These are phyloP conservation scores for Perkinsela sp. DNA, from an alignment of 208 protist genomes.

Conservation along the genomic window DNA sequence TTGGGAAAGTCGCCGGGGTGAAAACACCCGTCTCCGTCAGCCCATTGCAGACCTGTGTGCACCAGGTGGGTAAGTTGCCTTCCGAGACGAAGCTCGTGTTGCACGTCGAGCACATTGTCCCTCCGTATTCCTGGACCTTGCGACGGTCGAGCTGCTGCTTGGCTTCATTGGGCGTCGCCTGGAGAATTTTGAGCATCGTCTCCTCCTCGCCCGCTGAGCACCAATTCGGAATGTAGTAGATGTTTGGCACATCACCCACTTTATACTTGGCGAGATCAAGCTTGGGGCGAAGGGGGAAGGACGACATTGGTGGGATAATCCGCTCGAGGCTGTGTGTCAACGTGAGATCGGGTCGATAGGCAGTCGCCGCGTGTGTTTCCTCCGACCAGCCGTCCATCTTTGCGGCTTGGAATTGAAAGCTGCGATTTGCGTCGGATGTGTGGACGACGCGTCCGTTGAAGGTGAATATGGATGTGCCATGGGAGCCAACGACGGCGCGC, in stretches of 20 bases:
- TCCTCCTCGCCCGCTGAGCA: conserved; percentile 30
- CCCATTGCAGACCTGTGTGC: conserved; percentile 35
- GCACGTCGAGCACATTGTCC: conserved; percentile 47
- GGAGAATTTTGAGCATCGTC: conserved; percentile 21
- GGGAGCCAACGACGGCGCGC: background rate
- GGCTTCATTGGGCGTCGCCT: conserved; percentile 23
- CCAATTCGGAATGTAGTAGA: conserved; percentile 67
- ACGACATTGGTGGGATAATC: background rate
- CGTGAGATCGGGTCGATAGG: background rate
- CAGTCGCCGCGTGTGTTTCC: background rate
- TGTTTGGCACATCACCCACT: conserved; percentile 19
- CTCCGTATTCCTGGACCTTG: conserved; percentile 58
- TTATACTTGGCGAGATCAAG: conserved; percentile 23
- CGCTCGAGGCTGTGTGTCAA: background rate
- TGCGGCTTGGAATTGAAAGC: background rate
- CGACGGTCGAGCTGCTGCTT: conserved; percentile 44
- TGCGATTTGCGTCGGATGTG: background rate
- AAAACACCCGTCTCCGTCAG: conserved; percentile 50
- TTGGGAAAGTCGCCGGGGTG: conserved; percentile 46
- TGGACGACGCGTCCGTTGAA: background rate
- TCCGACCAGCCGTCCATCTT: background rate
- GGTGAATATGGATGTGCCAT: background rate
- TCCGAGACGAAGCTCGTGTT: conserved; percentile 54
- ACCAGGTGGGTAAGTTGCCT: conserved; percentile 48
- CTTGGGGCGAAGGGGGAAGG: background rate